Conservation (phyloP, 257 asterid species). For the Solanum chiquidenum region DNA sequence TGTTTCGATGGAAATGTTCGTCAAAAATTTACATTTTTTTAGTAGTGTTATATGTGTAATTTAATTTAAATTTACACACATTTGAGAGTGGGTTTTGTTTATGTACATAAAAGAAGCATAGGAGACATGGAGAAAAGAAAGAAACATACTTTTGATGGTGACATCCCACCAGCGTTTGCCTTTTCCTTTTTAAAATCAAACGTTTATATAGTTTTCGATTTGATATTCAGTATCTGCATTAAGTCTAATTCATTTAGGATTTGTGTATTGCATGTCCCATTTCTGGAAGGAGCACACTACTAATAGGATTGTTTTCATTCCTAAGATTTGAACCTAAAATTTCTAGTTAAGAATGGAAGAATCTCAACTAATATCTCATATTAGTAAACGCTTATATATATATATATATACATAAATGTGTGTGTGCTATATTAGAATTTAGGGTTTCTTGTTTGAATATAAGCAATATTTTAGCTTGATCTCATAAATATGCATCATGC, state of each 20-base stretch:
- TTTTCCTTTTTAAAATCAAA: background rate
- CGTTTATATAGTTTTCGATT: background rate
- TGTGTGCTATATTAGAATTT: background rate
- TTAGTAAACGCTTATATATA: background rate
- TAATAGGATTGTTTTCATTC: background rate
- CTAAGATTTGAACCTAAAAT: background rate
- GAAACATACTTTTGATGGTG: slow-evolving; percentile 7
- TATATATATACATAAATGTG: background rate
- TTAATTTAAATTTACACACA: background rate
- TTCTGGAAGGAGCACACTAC: rapidly evolving
- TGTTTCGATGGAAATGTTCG: no score
- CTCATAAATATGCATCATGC: background rate
- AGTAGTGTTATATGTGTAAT: background rate
- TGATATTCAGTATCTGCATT: background rate
- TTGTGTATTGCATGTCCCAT: background rate
- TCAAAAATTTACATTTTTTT: background rate
- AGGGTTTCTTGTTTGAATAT: background rate
- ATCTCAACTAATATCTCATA: background rate
- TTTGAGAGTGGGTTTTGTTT: background rate
- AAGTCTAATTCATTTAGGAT: background rate
- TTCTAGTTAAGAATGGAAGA: background rate
- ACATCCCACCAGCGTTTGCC: background rate
- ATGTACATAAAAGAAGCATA: background rate
- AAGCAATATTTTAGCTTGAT: background rate
- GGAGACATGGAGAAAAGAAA: slow-evolving; percentile 2